Conservation (phyloP, 179 eudicot genomes). For the Actinidia arguta region DNA sequence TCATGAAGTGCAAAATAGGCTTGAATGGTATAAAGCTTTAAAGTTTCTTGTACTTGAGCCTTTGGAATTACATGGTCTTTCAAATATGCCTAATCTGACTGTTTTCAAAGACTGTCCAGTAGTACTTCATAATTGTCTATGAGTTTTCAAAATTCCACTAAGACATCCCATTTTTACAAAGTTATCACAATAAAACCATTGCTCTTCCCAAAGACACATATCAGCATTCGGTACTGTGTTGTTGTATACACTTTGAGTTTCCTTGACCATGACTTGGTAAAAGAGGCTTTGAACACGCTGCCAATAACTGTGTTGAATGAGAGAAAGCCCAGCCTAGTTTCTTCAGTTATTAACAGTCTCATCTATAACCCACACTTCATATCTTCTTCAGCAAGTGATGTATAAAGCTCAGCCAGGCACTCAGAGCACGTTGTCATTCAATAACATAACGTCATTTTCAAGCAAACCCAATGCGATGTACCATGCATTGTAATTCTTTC, state of each 20-base stretch:
- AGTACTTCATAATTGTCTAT: constrained; percentile 94
- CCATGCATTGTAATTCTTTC: constrained; percentile 99
- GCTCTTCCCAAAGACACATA: constrained; percentile 99
- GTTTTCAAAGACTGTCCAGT: constrained; percentile 94
- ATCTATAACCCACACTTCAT: constrained; percentile 99
- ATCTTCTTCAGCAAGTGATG: constrained; percentile 97
- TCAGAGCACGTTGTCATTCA: constrained; percentile 90
- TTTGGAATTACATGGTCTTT: constrained; percentile 94
- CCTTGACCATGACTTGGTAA: constrained; percentile 98
- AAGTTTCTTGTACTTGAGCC: constrained; percentile 98
- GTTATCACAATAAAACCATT: constrained; percentile 95
- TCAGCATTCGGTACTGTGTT: constrained; percentile 97
- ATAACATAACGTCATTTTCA: constrained; percentile 98
- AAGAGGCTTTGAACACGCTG: constrained; percentile 97
- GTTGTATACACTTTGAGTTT: constrained; percentile 99
- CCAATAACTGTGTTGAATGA: constrained; percentile 99
- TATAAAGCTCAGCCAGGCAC: constrained; percentile 97
- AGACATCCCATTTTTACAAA: constrained; percentile 98
- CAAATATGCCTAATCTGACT: constrained; percentile 93
- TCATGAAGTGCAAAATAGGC: constrained; percentile 99
- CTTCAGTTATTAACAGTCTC: constrained; percentile 92
- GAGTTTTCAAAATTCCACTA: constrained; percentile 90
- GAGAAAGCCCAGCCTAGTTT: constrained; percentile 95
- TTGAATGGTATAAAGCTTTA: constrained; percentile 88
- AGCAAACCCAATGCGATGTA: constrained; percentile 91